Base-by-base conservation (phyloP, 371 early-diverging fungal species). In the Parasitella parasitica region DNA sequence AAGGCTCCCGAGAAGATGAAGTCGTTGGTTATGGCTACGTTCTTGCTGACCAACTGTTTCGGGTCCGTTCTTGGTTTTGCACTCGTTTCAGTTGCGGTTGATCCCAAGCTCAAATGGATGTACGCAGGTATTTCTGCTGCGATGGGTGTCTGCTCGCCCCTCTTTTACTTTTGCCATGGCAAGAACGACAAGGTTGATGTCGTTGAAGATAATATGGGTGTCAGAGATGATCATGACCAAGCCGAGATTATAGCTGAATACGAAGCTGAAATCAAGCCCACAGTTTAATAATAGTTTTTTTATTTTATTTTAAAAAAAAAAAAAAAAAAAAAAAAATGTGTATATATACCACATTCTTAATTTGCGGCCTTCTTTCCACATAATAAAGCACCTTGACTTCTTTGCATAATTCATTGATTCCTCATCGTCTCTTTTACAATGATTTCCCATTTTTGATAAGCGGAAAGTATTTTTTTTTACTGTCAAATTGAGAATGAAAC, bases 1-100 rank as follows among this genome's bases (percentile, higher is more conserved):
- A 85, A 87, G 68, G 91, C 92, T 5, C 86, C 91, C 1, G 76
- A 73, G 3, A 78, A 80, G 55, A 86, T 92, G 81, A 92, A 91
- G 76, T 90, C 91, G 1, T 75, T 90, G 6, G 86, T 91, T 34
- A 89, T 87, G 82, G 78, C 91, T 2, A 58, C 86, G 28, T 91
- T 83, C 76, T 72, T 92, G 64, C 80, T 91, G 50, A 87, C 88
- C 27, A 87, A 80, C 71, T 88, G 86, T 50, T 73, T 84, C 48
- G 89, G 87, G 62, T 76, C 89, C 3, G 66, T 90, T 35, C 80
- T 91, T 46, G 86, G 81, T 18, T 82, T 91, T 71, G 76, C 85
- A 51, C 67, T 91, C 50, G 91, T 88, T 20, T 76, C 83, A 26
- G 84, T 85, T 67, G 80, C 86, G 2, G 79, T 77, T 20, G 88